A percentile compares a stretch with the other conserved stretches of the same genome.
These are phyloP conservation scores for Aureobasidium melanogenum DNA, from an alignment of 2,329 filamentous ascomycete genomes.

Conservation along the genomic window DNA sequence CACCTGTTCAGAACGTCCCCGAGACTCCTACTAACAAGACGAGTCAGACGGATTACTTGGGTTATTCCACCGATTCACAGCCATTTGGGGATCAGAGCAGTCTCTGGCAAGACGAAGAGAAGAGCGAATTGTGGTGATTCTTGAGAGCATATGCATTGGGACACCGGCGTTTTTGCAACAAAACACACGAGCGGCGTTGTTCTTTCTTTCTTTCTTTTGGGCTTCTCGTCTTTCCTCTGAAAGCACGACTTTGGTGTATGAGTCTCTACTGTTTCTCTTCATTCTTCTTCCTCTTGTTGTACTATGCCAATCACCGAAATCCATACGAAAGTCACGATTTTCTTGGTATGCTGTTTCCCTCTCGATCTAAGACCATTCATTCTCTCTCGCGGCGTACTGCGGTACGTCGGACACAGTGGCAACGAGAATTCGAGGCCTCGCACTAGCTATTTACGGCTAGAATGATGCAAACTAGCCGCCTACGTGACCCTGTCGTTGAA, in stretches of 20 bases:
- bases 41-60: constrained; percentile 23
- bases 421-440: neutral
- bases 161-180: neutral
- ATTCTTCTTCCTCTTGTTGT: neutral
- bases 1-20: neutral
- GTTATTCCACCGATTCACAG: constrained; percentile 23
- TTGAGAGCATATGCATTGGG: constrained; percentile 1
- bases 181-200: neutral
- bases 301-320: neutral
- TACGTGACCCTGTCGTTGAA: neutral
- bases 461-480: rapidly evolving
- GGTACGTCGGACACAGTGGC: too few species aligned
- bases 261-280: neutral
- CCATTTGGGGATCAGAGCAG: constrained; percentile 18
- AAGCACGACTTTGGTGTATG: neutral
- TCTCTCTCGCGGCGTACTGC: too few species aligned
- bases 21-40: neutral
- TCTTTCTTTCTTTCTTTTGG: neutral
- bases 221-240: neutral
- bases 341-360: neutral
- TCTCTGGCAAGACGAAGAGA: constrained; percentile 24
- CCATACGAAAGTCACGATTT: neutral
- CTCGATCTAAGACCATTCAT: neutral
- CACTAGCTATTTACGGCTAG: neutral
- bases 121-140: constrained; percentile 1